A percentile compares a stretch with the other conserved stretches of the same genome.
Conservation (phyloP, 371 early-diverging fungal species). For the Mortierella sp. region DNA sequence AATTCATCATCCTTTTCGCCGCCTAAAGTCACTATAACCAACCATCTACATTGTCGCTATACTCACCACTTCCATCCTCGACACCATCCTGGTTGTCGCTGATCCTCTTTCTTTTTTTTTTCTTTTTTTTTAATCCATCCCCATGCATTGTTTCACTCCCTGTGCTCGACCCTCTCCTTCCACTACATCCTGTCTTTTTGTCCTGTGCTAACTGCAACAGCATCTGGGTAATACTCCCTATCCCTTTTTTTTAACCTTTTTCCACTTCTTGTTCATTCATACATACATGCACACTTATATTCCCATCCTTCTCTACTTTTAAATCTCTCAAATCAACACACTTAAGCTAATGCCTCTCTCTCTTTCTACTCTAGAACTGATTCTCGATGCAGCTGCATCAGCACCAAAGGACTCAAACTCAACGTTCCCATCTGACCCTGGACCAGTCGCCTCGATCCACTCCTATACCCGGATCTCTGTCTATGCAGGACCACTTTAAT, state of each 20-base stretch:
- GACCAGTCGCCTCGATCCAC: conserved; percentile 30
- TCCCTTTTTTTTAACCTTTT: too few relatives aligned
- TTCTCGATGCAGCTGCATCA: conserved; percentile 27
- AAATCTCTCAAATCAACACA: too few relatives aligned
- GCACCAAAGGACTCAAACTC: neutral
- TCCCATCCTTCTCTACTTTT: too few relatives aligned
- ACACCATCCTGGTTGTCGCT: neutral
- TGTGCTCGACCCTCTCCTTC: neutral
- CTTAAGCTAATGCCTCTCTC: neutral
- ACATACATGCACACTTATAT: too few relatives aligned
- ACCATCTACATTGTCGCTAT: too few relatives aligned
- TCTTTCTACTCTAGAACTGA: neutral
- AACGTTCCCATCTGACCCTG: conserved; percentile 14
- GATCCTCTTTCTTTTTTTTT: neutral
- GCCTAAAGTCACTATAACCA: too few relatives aligned
- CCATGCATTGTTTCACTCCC: neutral
- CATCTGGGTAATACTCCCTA: too few relatives aligned
- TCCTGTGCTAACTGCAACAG: too few relatives aligned
- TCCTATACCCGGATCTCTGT: conserved; percentile 31
- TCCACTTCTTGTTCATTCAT: too few relatives aligned
- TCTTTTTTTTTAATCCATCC: too few relatives aligned
- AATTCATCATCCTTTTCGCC: neutral
- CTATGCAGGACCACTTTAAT: conserved; percentile 7
- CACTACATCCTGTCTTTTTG: too few relatives aligned
- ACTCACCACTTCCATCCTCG: neutral